Base-by-base conservation (phyloP, 2,329 filamentous ascomycete species). In the Pestalotiopsis sp. region DNA sequence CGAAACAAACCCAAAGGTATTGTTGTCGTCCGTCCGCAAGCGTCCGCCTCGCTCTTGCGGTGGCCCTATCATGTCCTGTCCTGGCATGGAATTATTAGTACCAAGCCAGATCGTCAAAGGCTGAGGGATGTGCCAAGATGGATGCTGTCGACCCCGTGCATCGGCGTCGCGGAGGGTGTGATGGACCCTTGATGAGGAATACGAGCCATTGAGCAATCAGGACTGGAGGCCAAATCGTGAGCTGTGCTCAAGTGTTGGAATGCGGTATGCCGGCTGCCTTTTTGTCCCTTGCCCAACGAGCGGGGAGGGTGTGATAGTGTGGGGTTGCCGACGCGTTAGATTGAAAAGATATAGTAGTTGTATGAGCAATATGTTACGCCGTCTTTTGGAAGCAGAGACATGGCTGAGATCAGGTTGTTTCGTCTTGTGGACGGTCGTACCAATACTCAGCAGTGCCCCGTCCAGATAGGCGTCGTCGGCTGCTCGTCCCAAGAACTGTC, bases 151-250 rank as follows among this genome's bases (percentile, higher is more conserved):
- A 41, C 59, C n/a, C 38, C 62, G 23, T 69, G 70, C 70, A 69
- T 70, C 68, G 72, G 73, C 72, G 71, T 73, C 68, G 70, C 65
- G 67, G 41, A 69, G 61, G 66, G 65, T 69, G 60, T 65, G 68
- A 65, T 62, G 68, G 68, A 70, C 71, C 65, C 52, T 45, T 20
- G 68, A 69, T 57, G 67, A 69, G 69, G 70, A 70, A 74, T 75
- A 74, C 72, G 73, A 75, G 72, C 69, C 67, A 75, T 75, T 75
- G 72, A 67, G 69, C 73, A 75, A 75, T 75, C 71, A 75, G 68
- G 72, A 9, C 45, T 52, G 20, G 68, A 65, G 59, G 67, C 67
- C 72, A 67, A 66, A 23, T 38, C 36, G 20, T 56, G 49, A 56
- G 62, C 41, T 23, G 14, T 38, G 60, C 31, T 63, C 60, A 65